Evolutionary conservation across 352 stramenopile genomes (phyloP), one percentile per base, ranked within the genome.

Genomic region (Pythium guiyangense): DNA sequence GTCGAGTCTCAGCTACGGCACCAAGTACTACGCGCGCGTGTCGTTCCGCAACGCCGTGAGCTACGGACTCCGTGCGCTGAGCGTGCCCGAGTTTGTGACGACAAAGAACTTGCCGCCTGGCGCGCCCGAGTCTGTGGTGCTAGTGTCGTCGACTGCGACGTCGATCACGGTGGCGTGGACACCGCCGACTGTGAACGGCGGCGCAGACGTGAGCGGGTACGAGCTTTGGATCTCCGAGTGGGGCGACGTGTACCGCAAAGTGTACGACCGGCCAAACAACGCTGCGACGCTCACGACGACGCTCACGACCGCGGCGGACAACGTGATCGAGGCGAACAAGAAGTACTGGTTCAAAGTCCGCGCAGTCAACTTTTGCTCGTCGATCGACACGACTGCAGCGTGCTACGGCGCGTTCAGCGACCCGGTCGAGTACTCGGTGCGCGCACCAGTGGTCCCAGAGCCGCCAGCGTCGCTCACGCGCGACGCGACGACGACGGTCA

Each of bases 211-310:
- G 47, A 97, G 84, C 22, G 96, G 96, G 8, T 99, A 98, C 63
- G 84, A 98, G 56, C 67, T 99, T 26, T 98, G 86, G 88, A 93
- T 98, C 56, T 93, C 97, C n/a, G 89, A 97, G 50, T 98, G 95
- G 94, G 93, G 92, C 1, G 79, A 86, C 25, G 72, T 83, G 12
- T 89, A 88, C 35, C 67, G 75, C 17, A 88, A 98, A 54, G 88
- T 98, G 22, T 99, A 98, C 63, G 93, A 99, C 62, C 96, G 96
- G 4, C 85, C 85, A 2, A 97, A 96, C 40, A 81, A 96, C 43
- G 73, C 84, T 2, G 39, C 62, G 54, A 86, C 84, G 0, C 54
- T 74, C 14, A 66, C 75, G 34, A 95, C 86, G 3, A 96, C 81
- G 18, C 60, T 98, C 8, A 67, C 69, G 26, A 97, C 84, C 2